Evolutionary conservation across 495 filamentous ascomycete genomes (phyloP).

Genomic region (Hypomontagnella monticulosa): DNA sequence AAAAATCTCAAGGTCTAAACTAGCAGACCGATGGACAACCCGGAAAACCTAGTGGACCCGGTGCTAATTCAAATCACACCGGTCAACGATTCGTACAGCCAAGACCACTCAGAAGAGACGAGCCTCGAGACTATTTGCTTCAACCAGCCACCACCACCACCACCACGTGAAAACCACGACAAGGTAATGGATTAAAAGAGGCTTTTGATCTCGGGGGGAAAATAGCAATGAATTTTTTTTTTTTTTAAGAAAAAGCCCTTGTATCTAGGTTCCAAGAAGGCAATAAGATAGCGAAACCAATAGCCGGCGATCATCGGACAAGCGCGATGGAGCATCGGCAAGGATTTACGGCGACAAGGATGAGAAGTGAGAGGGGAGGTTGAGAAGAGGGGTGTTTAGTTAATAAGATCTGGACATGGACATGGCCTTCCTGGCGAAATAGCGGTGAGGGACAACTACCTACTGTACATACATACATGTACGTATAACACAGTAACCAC

Average conservation of each 20-base stretch:
- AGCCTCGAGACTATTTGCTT: constrained; percentile 36
- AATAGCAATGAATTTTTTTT: constrained; percentile 11
- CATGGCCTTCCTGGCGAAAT: constrained; percentile 43
- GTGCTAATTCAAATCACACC: constrained; percentile 29
- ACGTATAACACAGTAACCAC: constrained; percentile 1
- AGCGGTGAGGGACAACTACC: constrained; percentile 41
- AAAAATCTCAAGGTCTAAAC: constrained; percentile 29
- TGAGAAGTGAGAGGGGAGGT: constrained; percentile 26
- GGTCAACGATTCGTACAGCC: constrained; percentile 25
- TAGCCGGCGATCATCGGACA: constrained; percentile 49
- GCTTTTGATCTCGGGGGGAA: background rate
- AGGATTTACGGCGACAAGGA: constrained; percentile 38
- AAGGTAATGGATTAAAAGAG: background rate
- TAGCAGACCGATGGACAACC: constrained; percentile 35
- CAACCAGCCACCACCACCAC: constrained; percentile 36
- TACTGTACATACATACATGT: background rate
- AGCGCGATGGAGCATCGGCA: constrained; percentile 42
- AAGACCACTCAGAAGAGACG: constrained; percentile 28
- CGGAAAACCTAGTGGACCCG: constrained; percentile 31
- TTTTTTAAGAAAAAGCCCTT: background rate
- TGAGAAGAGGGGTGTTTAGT: constrained; percentile 39
- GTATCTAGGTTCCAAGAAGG: constrained; percentile 39
- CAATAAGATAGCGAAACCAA: constrained; percentile 43
- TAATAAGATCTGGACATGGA: constrained; percentile 43
- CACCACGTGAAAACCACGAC: constrained; percentile 41